Evolutionary conservation across 345 rosid genomes (phyloP).

Genomic region (Turritis glabra): DNA sequence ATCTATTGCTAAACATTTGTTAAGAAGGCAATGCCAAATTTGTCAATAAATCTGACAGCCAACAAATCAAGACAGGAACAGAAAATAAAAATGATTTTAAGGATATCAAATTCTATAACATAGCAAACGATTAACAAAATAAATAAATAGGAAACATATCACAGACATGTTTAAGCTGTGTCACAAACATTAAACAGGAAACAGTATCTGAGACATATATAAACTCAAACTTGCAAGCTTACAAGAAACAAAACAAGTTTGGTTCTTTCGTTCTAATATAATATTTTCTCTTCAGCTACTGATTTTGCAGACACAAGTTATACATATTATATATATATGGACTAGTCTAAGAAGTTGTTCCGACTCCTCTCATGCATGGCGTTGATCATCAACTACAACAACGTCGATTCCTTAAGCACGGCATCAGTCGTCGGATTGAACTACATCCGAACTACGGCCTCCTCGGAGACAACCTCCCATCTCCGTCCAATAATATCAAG

Average conservation of each 20-base stretch:
- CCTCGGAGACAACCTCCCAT: constrained; percentile 48
- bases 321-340: not conserved
- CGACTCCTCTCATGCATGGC: not conserved
- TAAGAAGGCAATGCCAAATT: not conserved
- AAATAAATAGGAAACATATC: not conserved
- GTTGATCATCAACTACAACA: not conserved
- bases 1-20: too few species aligned
- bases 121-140: too few species aligned
- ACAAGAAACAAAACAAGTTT: not conserved
- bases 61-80: not conserved
- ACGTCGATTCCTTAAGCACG: not conserved
- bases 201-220: not conserved
- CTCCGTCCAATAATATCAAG: constrained; percentile 36
- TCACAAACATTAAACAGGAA: not conserved
- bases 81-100: not conserved
- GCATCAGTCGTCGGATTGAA: constrained; percentile 35
- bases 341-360: not conserved
- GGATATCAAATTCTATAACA: not conserved
- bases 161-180: not conserved
- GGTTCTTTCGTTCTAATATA: not conserved
- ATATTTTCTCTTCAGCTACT: not conserved
- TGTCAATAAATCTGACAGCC: not conserved
- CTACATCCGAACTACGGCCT: constrained; percentile 46
- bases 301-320: not conserved
- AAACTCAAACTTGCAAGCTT: not conserved